These are phyloP conservation scores for Corylus heterophylla DNA, from an alignment of 306 rosid genomes.

Conservation along the genomic window DNA sequence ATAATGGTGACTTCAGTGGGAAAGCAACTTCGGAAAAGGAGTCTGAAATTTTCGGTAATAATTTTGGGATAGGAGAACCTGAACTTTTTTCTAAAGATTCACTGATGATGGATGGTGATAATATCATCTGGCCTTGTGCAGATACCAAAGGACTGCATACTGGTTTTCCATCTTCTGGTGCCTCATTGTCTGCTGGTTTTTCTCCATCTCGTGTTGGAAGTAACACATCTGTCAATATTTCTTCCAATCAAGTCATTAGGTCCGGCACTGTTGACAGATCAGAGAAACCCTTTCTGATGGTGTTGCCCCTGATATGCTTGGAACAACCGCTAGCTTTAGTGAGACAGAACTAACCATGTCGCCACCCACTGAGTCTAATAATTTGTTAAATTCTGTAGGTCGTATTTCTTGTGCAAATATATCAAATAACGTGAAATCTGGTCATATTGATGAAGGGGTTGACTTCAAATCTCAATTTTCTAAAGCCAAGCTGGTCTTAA, in stretches of 20 bases:
- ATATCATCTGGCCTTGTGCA: conserved; percentile 39
- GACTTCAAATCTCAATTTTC: conserved; percentile 36
- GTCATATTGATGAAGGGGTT: conserved; percentile 33
- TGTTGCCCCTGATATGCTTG: conserved; percentile 17
- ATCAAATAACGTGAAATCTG: conserved; percentile 43
- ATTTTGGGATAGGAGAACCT: conserved; percentile 22
- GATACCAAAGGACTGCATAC: conserved; percentile 36
- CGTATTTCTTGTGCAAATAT: conserved; percentile 36
- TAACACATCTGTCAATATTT: conserved; percentile 31
- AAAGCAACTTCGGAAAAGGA: conserved; percentile 20
- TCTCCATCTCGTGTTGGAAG: conserved; percentile 40
- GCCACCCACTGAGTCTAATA: conserved; percentile 27
- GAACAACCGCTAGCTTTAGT: conserved; percentile 17
- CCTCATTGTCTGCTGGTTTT: conserved; percentile 23
- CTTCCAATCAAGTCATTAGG: conserved; percentile 16
- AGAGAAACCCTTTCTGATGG: conserved; percentile 27
- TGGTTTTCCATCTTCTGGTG: conserved; percentile 27
- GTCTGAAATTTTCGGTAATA: conserved; percentile 41
- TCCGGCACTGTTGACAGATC: conserved; percentile 28
- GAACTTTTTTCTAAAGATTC: conserved; percentile 16
- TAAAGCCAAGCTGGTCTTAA: conserved; percentile 38
- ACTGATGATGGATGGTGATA: conserved; percentile 25
- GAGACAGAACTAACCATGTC: conserved; percentile 26
- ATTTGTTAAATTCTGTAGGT: conserved; percentile 33
- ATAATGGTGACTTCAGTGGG: conserved; percentile 26